Percentiles rank a stretch among this genome's conserved stretches.
Conservation (phyloP, 1,139 yeast genomes). For the Yamadazyma triangularis region DNA sequence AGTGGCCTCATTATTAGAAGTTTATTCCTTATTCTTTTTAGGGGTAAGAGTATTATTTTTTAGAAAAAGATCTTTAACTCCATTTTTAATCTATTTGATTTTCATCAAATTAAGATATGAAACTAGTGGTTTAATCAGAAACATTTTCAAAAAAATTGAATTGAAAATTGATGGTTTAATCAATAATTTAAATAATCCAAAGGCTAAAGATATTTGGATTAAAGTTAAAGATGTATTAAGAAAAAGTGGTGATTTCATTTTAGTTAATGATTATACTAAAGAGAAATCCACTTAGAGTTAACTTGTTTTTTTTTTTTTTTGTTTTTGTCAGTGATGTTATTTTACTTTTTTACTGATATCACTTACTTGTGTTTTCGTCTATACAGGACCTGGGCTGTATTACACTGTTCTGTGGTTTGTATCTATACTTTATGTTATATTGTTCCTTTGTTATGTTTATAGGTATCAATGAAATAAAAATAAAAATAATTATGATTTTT, state of each 20-base stretch:
- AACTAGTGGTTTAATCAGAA: slow-evolving; percentile 69
- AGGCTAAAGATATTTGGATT: slow-evolving; percentile 60
- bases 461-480: too few species aligned
- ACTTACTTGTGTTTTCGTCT: too few species aligned
- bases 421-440: too few species aligned
- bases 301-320: too few species aligned
- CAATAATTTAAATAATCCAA: slow-evolving; percentile 55
- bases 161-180: slow-evolving; percentile 65
- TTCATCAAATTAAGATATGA: slow-evolving; percentile 80
- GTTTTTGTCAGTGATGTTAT: too few species aligned
- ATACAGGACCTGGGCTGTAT: too few species aligned
- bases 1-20: slow-evolving; percentile 68
- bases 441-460: too few species aligned
- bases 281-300: slow-evolving; percentile 12
- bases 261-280: slow-evolving; percentile 36
- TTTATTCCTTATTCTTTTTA: slow-evolving; percentile 49
- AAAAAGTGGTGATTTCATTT: slow-evolving; percentile 25
- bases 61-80: slow-evolving; percentile 59
- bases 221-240: slow-evolving; percentile 46
- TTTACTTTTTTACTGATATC: too few species aligned
- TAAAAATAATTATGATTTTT: too few species aligned
- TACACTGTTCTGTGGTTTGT: too few species aligned
- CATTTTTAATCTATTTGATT: slow-evolving; percentile 52
- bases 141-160: slow-evolving; percentile 66
- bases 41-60: slow-evolving; percentile 55